Percentiles rank a stretch among this genome's conserved stretches.
Evolutionary conservation across 2,329 filamentous ascomycete species (phyloP).

Genomic region (Chaetomiaceae sp.): DNA sequence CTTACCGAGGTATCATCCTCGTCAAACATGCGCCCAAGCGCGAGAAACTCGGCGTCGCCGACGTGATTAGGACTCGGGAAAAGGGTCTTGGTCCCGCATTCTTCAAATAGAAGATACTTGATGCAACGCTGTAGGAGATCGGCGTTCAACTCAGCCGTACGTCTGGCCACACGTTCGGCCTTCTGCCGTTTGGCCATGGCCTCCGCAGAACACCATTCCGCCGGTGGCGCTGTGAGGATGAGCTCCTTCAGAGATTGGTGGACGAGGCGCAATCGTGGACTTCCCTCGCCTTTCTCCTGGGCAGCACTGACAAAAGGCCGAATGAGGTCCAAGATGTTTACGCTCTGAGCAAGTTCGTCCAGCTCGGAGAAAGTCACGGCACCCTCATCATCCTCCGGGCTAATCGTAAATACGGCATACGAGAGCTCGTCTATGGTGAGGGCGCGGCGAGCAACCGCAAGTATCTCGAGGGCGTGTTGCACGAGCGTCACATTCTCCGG

Average conservation of each 20-base stretch:
- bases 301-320: not conserved
- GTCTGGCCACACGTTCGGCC: not conserved
- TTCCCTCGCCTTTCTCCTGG: not conserved
- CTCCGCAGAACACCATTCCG: not conserved
- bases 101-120: not conserved
- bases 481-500: not conserved
- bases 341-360: too few species aligned
- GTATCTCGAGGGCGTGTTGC: not conserved
- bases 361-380: too few species aligned
- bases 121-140: not conserved
- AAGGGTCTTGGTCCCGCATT: not conserved
- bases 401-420: not conserved
- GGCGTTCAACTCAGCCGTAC: not conserved
- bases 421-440: not conserved
- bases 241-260: conserved; percentile 5
- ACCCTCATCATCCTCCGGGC: not conserved
- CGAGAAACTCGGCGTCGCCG: not conserved
- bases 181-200: not conserved
- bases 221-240: not conserved
- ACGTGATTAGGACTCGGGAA: not conserved
- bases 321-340: not conserved
- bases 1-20: not conserved
- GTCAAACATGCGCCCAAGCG: not conserved
- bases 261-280: not conserved
- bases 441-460: not conserved